Evolutionary conservation across 306 rosid species (phyloP), one percentile per base, ranked within the genome.

Genomic region (Trichosanthes truncata): DNA sequence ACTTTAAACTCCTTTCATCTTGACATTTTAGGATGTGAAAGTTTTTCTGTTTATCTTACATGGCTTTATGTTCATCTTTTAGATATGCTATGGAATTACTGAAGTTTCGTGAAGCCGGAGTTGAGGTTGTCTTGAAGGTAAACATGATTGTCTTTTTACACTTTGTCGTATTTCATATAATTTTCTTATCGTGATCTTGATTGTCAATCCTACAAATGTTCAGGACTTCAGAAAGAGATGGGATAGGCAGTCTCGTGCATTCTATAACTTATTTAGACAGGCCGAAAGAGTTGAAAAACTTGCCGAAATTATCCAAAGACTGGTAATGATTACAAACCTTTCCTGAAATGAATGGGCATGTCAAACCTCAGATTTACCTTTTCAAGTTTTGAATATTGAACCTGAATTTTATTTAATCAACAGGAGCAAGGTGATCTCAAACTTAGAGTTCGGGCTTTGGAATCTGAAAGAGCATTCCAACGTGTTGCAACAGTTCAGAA

Each of bases 381-480:
- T 79, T 69, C 63, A 81, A 74, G 80, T 66, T 72, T 76, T 63
- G 38, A 76, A 76, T 76, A 74, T 38, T 77, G 35, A 35, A 51
- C 61, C 74, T 40, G 12, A 25, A 35, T 77, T 78, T 81, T 43
- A 51, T 82, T 77, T 74, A 71, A 81, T 71, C 78, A 56, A 72
- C 84, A 96, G 99, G 99, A 96, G 92, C 97, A 96, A 93, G 99
- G 99, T 79, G 99, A 96, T 83, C 88, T 96, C 61, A 96, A 96
- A 84, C 96, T 96, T 65, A 86, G 99, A 87, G 99, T 96, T 81
- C 93, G 98, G 74, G 80, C 99, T 59, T 84, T 96, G 89, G 99
- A 96, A 85, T 93, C 99, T 78, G 99, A 96, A 87, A 89, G 99
- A 84, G 89, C 99, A 86, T 93, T 96, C 86, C 96, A 96, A 83